Base-by-base conservation (phyloP, 2,329 filamentous ascomycete species). In the Penicillium italicum region DNA sequence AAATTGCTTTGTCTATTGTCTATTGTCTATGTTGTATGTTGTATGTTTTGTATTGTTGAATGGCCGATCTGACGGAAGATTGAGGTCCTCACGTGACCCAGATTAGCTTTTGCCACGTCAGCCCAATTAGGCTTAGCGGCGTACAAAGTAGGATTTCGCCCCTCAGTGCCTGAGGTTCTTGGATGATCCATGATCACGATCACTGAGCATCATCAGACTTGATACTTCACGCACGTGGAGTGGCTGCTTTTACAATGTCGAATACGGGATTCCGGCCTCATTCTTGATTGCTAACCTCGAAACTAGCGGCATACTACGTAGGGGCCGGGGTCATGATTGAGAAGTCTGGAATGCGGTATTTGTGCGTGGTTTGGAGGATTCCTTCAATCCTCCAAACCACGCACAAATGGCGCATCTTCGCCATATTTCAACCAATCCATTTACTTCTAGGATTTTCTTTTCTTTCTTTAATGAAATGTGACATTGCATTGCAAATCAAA, bases 381-480 rank as follows among this genome's bases (percentile, higher is more conserved):
- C n/a, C n/a, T n/a, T n/a, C n/a, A n/a, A n/a, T n/a, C n/a, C n/a
- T n/a, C n/a, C n/a, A n/a, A 14, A 48, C 46, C 49, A 57, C 69
- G 69, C 70, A 70, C 62, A 72, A 72, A 71, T 62, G 40, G 44
- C 70, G 66, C 70, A 71, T 60, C 59, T 42, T 55, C 37, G 56
- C 51, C 53, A 50, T 46, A 58, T 57, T 49, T 57, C 55, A 18
- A 51, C 36, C 38, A 31, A 18, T 54, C 57, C 52, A 48, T 44
- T 22, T 22, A 34, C 4, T 61, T 66, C 56, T 48, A 46, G 30
- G n/a, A n/a, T 43, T 57, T 58, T 60, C 50, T 47, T 51, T 53
- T 56, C 37, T 50, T 53, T 53, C 53, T 24, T 48, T 38, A 46
- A 41, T 51, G 28, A 40, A 34, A 28, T 36, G 45, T 41, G 14